Evolutionary conservation across 495 filamentous ascomycete species (phyloP).

Genomic region (Lentithecium fluviatile): DNA sequence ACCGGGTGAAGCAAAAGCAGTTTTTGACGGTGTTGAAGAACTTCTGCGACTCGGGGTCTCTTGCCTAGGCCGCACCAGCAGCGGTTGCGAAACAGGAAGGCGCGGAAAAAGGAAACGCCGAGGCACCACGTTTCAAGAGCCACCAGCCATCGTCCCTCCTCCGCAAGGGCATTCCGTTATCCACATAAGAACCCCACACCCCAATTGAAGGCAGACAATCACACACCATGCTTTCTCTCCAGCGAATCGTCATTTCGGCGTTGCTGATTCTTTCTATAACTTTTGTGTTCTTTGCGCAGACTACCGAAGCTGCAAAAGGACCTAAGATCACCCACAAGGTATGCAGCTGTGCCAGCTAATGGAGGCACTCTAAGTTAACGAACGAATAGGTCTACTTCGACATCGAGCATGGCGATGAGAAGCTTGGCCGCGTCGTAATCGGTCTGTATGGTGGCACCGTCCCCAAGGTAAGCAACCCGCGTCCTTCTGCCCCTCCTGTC

Average conservation of each 20-base stretch:
- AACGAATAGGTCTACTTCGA: conserved; percentile 79
- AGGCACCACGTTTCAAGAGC: conserved; percentile 25
- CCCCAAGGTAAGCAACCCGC: conserved; percentile 61
- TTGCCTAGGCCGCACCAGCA: background rate
- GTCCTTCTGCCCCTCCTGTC: background rate
- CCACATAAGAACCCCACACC: conserved; percentile 10
- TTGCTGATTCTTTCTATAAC: conserved; percentile 71
- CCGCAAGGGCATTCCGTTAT: background rate
- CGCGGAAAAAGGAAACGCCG: conserved; percentile 14
- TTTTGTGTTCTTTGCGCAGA: conserved; percentile 70
- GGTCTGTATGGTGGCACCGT: conserved; percentile 98
- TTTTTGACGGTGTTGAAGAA: conserved; percentile 6
- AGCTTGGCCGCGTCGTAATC: conserved; percentile 81
- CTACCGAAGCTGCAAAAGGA: conserved; percentile 74
- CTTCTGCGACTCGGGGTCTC: background rate
- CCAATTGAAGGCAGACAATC: conserved; percentile 13
- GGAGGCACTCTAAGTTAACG: conserved; percentile 3
- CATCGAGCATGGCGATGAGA: conserved; percentile 83
- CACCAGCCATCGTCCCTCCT: no score
- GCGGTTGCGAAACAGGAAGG: conserved; percentile 2
- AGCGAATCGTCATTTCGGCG: conserved; percentile 61
- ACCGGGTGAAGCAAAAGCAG: background rate
- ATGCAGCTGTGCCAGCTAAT: conserved; percentile 17
- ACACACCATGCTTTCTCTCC: conserved; percentile 51
- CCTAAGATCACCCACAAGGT: conserved; percentile 97